Base-by-base conservation (phyloP, 2,329 filamentous ascomycete species). In the Amylocarpus encephaloides region DNA sequence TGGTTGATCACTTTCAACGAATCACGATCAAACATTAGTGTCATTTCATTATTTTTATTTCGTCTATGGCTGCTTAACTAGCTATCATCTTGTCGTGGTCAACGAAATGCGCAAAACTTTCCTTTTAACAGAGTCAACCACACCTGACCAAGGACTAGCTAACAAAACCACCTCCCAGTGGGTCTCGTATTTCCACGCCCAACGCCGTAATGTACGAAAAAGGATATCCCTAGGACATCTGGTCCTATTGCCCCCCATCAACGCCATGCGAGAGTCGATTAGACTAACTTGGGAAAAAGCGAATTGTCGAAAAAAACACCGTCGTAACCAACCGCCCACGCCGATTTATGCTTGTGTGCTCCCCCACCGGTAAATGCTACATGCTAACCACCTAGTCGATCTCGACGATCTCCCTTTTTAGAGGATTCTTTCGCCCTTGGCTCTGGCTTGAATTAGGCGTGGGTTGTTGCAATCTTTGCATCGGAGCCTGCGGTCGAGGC, bases 381-480 rank as follows among this genome's bases (percentile, higher is more conserved):
- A 19, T 43, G 18, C 19, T 30, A 13, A 30, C 15, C 9, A 11
- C 43, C 43, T 54, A 62, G 55, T 62, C 60, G 43, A 62, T 59
- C 40, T 60, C 59, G 32, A 62, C 55, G 9, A 61, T 42, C 44
- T 60, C 58, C 18, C 46, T 48, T 34, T 53, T 54, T 9, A 36
- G 15, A 7, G 16, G 6, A 15, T 49, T 48, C 19, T 43, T 52
- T 34, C 52, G 49, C 19, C 54, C 53, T n/a, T 57, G 58, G 39
- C 51, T 56, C 16, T 60, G 56, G 41, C 38, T 43, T 13, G 48
- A 52, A 35, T 49, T 58, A 18, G 58, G 53, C 22, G 53, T 52
- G n/a, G 49, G 54, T 44, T 57, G 54, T 48, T 55, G 43, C 46
- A 52, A 44, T 38, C 51, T 41, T 32, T 46, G 52, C 12, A 29